These are phyloP conservation scores for Keithomyces neogunnii DNA, from an alignment of 2,329 filamentous ascomycete genomes.

Conservation along the genomic window DNA sequence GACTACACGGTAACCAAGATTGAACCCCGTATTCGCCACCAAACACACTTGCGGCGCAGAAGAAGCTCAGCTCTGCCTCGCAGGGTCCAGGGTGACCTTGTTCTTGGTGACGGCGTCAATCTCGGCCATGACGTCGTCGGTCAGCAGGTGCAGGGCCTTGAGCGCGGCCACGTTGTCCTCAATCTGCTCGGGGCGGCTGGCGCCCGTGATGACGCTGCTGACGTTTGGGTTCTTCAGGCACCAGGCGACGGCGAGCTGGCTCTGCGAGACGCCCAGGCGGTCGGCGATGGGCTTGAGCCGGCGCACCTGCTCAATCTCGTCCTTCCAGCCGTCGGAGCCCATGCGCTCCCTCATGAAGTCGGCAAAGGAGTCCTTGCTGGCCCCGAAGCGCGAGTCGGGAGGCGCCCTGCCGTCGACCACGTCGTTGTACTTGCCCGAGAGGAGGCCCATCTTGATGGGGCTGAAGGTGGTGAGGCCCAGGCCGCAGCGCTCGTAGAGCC, in stretches of 20 bases:
- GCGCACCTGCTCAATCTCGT: slow-evolving; percentile 35
- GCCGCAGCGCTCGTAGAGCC: slow-evolving; percentile 49
- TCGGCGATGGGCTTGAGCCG: slow-evolving; percentile 44
- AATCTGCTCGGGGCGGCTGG: slow-evolving; percentile 42
- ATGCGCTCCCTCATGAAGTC: slow-evolving; percentile 40
- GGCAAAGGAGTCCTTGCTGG: slow-evolving; percentile 42
- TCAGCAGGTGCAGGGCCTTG: slow-evolving; percentile 37
- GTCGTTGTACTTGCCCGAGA: slow-evolving; percentile 59
- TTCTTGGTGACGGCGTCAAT: slow-evolving; percentile 30
- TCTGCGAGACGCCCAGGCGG: slow-evolving; percentile 43
- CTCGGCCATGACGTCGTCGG: slow-evolving; percentile 39
- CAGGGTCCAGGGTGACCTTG: background rate
- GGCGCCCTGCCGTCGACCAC: slow-evolving; percentile 30
- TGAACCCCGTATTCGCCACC: no score
- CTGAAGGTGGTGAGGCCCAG: slow-evolving; percentile 54
- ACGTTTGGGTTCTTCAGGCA: slow-evolving; percentile 45
- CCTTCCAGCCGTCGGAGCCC: slow-evolving; percentile 41
- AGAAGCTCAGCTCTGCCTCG: no score
- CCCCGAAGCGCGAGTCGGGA: slow-evolving; percentile 47
- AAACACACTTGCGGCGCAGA: no score
- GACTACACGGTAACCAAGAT: no score
- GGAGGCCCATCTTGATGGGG: slow-evolving; percentile 48
- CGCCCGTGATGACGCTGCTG: slow-evolving; percentile 43
- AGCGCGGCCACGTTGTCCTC: slow-evolving; percentile 41
- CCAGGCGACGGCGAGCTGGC: slow-evolving; percentile 45